Evolutionary conservation across 805 yeast genomes (phyloP), one percentile per base, ranked within the genome.

Genomic region (Ogataea allantospora): DNA sequence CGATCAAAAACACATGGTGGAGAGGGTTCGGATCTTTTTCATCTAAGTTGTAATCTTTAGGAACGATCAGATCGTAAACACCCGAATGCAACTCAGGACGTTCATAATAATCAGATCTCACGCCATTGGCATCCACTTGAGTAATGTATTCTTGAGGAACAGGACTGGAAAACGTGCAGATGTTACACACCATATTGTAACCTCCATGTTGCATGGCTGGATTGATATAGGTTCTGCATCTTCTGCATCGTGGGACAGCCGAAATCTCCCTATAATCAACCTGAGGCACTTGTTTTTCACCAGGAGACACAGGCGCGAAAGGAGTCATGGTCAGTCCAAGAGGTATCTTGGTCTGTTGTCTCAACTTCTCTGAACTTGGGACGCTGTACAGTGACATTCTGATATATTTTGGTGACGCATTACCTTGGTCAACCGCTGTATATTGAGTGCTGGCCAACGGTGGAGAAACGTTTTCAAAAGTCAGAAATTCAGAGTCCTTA

Each of bases 161-260:
- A 5, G 69, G 66, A 54, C 82, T 83, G 37, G 87, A 75, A 50
- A 83, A 84, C 44, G 78, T 79, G 65, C 99, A 93, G 54, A 93
- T 75, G 61, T 91, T 91, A 68, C 99, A 93, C 9, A 77, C 69
- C 61, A 87, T 84, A 40, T 65, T 67, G 28, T 79, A 75, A 18
- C 80, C 80, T 5, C 77, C 70, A 36, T 77, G 80, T 44, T 75
- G 80, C 79, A 85, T 83, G 13, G 80, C 75, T 3, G 97, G 95
- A 57, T 91, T 93, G 45, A 88, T 71, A 60, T 88, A 93, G 1
- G 96, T 77, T 39, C 96, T 77, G 65, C 99, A 93, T 45, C 98
- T 80, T 48, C 78, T 75, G 63, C 99, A 93, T 50, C 99, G 75
- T 22, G 95, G 81, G 0, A 96, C 95, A 1, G 88, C 87, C 11